Base-by-base conservation (phyloP, 257 asterid species). In the Knoxia roxburghii region DNA sequence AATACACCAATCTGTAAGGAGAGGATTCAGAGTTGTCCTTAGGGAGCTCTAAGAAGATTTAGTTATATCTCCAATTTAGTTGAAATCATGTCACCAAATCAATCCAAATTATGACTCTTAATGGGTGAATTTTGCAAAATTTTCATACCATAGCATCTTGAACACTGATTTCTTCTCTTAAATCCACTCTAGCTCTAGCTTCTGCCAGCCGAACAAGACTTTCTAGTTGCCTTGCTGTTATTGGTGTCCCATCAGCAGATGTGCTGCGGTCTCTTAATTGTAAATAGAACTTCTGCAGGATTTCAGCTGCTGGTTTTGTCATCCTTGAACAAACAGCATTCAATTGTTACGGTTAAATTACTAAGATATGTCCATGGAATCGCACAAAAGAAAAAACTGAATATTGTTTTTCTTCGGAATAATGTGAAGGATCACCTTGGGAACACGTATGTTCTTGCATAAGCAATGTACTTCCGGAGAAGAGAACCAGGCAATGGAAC, bases 221-320 rank as follows among this genome's bases (percentile, higher is more conserved):
- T 81, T 93, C 98, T 65, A 93, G 83, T 78, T 93, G 98, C 82
- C 98, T 84, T 39, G 98, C 97, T 49, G 98, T 93, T 80, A 93
- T 90, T 54, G 98, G 98, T 78, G 93, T 89, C 64, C 97, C 85
- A 75, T 93, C 98, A 40, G 95, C 85, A 39, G 91, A 85, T 61
- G 93, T 81, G 76, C 73, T 86, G 57, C 68, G 96, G 77, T 90
- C 97, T 75, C 97, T 85, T 63, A 93, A 75, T 70, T 79, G 80
- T 69, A 93, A 83, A 82, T 93, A 93, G 72, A 93, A 93, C 81
- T 85, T 88, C 82, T 93, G 96, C 80, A 93, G 83, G 81, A 89
- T 90, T 40, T 84, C 97, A 68, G 98, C 98, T 35, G 96, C 98
- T 77, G 89, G 91, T 72, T 80, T 88, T 69, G 95, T 82, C 98